Conservation (phyloP, 495 filamentous ascomycete genomes). For the Aspergillus leporis region DNA sequence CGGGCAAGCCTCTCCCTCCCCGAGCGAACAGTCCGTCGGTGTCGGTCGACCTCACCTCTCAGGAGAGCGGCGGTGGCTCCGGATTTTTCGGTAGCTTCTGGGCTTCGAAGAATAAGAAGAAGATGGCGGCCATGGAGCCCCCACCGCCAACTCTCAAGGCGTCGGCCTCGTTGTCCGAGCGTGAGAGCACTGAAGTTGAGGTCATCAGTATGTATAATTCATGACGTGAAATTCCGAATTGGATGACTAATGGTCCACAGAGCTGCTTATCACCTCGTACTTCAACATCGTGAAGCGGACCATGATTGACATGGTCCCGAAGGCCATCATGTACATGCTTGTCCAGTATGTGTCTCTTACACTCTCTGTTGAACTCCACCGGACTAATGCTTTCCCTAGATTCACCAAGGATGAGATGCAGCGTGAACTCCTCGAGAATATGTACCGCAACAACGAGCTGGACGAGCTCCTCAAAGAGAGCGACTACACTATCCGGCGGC, state of each 20-base stretch:
- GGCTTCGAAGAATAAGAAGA: constrained; percentile 99
- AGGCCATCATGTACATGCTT: constrained; percentile 97
- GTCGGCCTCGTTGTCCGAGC: constrained; percentile 85
- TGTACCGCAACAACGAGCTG: constrained; percentile 87
- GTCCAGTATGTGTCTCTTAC: constrained; percentile 69
- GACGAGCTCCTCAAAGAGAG: constrained; percentile 97
- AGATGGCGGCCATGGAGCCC: constrained; percentile 97
- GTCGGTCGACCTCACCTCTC: constrained; percentile 53
- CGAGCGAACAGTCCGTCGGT: constrained; percentile 69
- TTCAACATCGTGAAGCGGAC: constrained; percentile 97
- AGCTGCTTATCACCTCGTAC: constrained; percentile 94
- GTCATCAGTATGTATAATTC: constrained; percentile 84
- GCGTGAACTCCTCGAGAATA: constrained; percentile 92
- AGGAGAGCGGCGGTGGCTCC: constrained; percentile 57
- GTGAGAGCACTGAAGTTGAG: constrained; percentile 93
- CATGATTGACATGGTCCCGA: constrained; percentile 99
- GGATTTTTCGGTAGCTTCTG: constrained; percentile 99
- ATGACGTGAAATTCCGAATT: too few species aligned
- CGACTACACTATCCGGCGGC: constrained; percentile 90
- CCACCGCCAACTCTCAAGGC: constrained; percentile 93
- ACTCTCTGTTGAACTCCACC: neutral
- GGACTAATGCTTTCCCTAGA: constrained; percentile 45
- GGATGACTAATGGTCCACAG: constrained; percentile 42
- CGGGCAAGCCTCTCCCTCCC: constrained; percentile 86
- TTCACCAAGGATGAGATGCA: constrained; percentile 99